Base-by-base conservation (phyloP, 345 rosid species). In the Gossypium stocksii region DNA sequence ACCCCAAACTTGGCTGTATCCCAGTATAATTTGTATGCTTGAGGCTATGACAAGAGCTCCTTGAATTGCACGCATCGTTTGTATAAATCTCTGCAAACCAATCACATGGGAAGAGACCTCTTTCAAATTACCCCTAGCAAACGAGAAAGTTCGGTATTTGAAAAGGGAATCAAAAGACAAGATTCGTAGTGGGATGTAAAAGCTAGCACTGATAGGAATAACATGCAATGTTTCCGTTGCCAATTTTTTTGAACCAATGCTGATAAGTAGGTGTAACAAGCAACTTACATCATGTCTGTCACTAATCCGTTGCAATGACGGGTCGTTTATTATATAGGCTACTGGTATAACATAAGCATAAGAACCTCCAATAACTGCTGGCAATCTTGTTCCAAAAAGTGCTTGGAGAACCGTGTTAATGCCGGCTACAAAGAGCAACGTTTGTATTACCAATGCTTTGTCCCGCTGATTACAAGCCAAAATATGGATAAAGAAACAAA, bases 1-100 rank as follows among this genome's bases (percentile, higher is more conserved):
- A 75, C 97, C 97, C 97, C 97, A 91, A 15, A 89, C 81, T 89
- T 91, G 97, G 82, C 97, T 89, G 69, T 90, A 93, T 8, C 98
- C 98, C 63, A 92, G 88, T 80, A 91, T 82, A 78, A 95, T 95
- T 78, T 91, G 97, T 80, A 91, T 81, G 85, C 92, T 89, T 16
- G 98, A 89, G 22, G 98, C 97, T 38, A 94, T 91, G 66, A 92
- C 89, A 75, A 92, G 81, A 34, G 98, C 95, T 45, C 97, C 98
- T 84, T 92, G 97, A 77, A 89, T 89, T 12, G 98, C 93, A 78
- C 90, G 84, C 93, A 94, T 92, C 0, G 97, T 89, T 62, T 89
- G 93, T 75, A 90, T 82, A 86, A 94, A 94, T 80, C 98, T 92
- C 98, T 94, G 86, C 87, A 92, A 81, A 78, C 78, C 80, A 85